These are phyloP conservation scores for Cystobasidium tubakii DNA, from an alignment of 768 basidiomycete genomes.

Conservation along the genomic window DNA sequence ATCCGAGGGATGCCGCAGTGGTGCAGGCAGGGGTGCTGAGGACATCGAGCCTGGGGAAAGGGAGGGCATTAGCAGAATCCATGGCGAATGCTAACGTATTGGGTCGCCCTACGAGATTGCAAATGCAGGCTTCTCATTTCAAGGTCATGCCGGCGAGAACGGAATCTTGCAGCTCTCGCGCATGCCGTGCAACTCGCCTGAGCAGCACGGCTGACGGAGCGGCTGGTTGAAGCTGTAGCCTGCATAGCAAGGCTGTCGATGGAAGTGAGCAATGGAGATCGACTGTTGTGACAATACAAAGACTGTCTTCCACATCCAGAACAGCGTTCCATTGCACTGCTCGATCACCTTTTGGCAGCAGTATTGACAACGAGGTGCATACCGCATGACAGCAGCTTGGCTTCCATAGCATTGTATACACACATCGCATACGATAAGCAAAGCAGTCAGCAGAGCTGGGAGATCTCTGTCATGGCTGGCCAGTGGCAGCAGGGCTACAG, in stretches of 20 bases:
- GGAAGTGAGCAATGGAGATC: too few relatives aligned
- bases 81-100: neutral
- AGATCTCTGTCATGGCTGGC: neutral
- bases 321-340: neutral
- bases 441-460: too few relatives aligned
- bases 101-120: neutral
- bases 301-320: too few relatives aligned
- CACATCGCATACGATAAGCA: too few relatives aligned
- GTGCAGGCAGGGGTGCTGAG: conserved; percentile 21
- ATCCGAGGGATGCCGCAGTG: conserved; percentile 11
- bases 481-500: conserved; percentile 6
- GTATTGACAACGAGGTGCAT: too few relatives aligned
- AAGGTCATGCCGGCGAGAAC: neutral
- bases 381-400: too few relatives aligned
- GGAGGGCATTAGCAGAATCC: neutral
- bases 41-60: neutral
- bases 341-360: too few relatives aligned
- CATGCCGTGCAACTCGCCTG: neutral
- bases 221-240: neutral
- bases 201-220: neutral
- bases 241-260: neutral
- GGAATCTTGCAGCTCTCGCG: conserved; percentile 1
- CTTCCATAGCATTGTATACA: too few relatives aligned
- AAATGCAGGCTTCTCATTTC: neutral
- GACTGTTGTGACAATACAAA: too few relatives aligned